Evolutionary conservation across 768 basidiomycete genomes (phyloP).

Genomic region (Naganishia vishniacii): DNA sequence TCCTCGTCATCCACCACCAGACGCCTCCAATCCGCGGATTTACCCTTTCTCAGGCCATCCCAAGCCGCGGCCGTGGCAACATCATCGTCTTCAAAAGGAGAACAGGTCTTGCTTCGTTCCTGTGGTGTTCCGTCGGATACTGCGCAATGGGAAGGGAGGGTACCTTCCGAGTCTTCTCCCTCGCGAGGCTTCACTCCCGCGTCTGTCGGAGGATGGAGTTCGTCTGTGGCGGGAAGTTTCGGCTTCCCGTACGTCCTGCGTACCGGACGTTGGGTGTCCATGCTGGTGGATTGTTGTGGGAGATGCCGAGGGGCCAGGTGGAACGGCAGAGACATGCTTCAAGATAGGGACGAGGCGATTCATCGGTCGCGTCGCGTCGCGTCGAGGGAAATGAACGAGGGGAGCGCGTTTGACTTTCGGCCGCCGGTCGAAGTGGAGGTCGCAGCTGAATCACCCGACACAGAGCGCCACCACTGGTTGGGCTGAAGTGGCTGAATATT

Average conservation of each 20-base stretch:
- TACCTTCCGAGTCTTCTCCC: background rate
- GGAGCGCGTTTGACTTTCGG: too few species aligned
- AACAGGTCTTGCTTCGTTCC: background rate
- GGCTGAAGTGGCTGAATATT: too few species aligned
- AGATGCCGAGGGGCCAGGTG: too few species aligned
- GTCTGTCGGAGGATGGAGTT: background rate
- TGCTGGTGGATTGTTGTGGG: background rate
- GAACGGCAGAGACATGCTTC: too few species aligned
- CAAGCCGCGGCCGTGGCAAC: background rate
- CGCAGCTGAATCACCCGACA: background rate
- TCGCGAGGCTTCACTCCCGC: background rate
- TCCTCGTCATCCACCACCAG: background rate
- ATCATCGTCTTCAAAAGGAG: background rate
- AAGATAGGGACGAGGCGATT: too few species aligned
- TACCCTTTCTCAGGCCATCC: background rate
- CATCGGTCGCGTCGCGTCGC: background rate
- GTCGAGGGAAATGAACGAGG: too few species aligned
- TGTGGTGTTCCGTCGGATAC: background rate
- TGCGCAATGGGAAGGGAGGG: background rate
- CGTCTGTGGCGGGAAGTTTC: too few species aligned
- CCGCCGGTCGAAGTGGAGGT: background rate
- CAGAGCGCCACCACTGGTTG: too few species aligned
- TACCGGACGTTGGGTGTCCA: background rate
- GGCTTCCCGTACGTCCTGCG: constrained; percentile 2
- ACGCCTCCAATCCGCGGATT: constrained; percentile 6